phyloP scores from a whole-genome alignment of 208 protist genomes.

The Balamuthia mandrillaris region DNA sequence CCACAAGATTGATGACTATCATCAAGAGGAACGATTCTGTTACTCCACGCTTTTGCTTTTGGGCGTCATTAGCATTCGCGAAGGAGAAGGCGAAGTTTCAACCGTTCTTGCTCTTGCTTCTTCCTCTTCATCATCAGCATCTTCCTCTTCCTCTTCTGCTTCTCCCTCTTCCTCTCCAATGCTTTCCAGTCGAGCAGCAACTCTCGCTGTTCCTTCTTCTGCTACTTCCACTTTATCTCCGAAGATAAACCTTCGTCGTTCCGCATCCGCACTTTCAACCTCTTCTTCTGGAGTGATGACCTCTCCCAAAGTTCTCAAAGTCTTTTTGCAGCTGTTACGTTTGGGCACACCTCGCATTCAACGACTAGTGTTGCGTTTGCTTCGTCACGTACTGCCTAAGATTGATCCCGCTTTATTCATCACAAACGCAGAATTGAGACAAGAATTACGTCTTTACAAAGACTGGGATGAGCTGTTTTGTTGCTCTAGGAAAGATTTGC shows the following conservation, averaged over 20 bases:
- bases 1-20: too few relatives aligned
- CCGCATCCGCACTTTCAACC: background rate
- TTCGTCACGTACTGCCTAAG: background rate
- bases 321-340: background rate
- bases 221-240: background rate
- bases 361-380: background rate
- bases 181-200: too few relatives aligned
- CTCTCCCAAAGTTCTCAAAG: background rate
- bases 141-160: too few relatives aligned
- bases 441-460: background rate
- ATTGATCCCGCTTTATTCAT: background rate
- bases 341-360: background rate
- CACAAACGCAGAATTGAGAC: background rate
- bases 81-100: too few relatives aligned
- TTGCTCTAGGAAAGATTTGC: too few relatives aligned
- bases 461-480: background rate
- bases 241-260: background rate
- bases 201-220: too few relatives aligned
- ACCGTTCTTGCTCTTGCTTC: too few relatives aligned
- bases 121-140: too few relatives aligned
- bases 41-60: slow-evolving; percentile 2
- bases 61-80: too few relatives aligned
- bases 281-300: background rate
- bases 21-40: slow-evolving; percentile 9
- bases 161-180: too few relatives aligned